phyloP scores from a whole-genome alignment of 225 moss, liverwort and hornwort genomes.

The Bryum argenteum region DNA sequence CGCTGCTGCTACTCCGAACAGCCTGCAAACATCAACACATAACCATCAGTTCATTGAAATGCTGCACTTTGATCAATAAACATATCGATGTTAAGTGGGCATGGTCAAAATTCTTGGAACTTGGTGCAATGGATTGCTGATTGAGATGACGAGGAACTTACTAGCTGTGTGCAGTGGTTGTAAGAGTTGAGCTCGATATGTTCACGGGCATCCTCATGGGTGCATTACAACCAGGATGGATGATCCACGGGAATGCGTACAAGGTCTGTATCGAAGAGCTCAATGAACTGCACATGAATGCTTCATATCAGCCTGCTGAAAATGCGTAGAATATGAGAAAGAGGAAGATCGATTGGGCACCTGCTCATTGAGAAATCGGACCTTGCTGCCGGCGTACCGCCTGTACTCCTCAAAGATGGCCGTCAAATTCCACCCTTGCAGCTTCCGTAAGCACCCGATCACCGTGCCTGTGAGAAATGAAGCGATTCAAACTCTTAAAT shows the following conservation, averaged over 20 bases:
- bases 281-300: conserved; percentile 77
- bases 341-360: conserved; percentile 19
- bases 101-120: too few species aligned
- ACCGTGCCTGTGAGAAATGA: conserved; percentile 54
- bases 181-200: conserved; percentile 11
- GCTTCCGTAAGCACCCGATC: conserved; percentile 71
- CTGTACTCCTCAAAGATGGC: conserved; percentile 75
- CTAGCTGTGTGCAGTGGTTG: conserved; percentile 25
- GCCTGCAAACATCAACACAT: conserved; percentile 24
- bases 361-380: conserved; percentile 71
- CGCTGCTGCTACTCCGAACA: conserved; percentile 18
- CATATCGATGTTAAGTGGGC: too few species aligned
- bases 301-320: neutral
- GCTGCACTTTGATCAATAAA: too few species aligned
- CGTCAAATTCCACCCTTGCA: conserved; percentile 74
- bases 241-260: conserved; percentile 91
- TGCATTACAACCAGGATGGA: conserved; percentile 75
- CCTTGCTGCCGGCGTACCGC: conserved; percentile 72
- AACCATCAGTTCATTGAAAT: neutral
- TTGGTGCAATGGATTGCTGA: neutral
- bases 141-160: conserved; percentile 15
- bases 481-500: neutral
- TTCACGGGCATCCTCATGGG: conserved; percentile 18
- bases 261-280: conserved; percentile 97
- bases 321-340: neutral